Percentiles rank a stretch among this genome's conserved stretches.
Conservation (phyloP, 352 stramenopile species). For the Phytophthora crassamura region DNA sequence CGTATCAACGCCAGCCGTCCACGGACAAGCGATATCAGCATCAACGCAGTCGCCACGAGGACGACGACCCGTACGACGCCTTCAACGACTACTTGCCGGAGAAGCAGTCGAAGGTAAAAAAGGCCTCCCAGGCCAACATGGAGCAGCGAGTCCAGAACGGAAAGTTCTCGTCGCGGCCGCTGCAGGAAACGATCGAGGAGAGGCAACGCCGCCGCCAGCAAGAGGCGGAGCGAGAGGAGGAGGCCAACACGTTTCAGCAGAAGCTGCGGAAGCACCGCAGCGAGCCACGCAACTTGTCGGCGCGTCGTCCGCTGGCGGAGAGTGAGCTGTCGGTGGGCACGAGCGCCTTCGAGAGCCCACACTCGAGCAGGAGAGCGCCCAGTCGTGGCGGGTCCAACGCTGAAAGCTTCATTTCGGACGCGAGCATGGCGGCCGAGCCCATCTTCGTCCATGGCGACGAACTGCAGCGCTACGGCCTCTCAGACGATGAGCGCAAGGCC, state of each 20-base stretch:
- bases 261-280: constrained; percentile 40
- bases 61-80: constrained; percentile 63
- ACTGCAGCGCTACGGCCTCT: constrained; percentile 35
- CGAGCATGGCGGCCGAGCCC: constrained; percentile 42
- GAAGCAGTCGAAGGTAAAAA: constrained; percentile 55
- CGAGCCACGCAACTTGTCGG: constrained; percentile 36
- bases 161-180: constrained; percentile 51
- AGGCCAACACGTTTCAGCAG: constrained; percentile 25
- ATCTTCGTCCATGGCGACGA: constrained; percentile 45
- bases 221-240: constrained; percentile 15
- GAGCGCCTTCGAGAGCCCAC: constrained; percentile 31
- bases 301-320: constrained; percentile 25
- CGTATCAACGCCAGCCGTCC: constrained; percentile 13
- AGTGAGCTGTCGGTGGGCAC: constrained; percentile 33
- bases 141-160: constrained; percentile 36
- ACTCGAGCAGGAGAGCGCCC: constrained; percentile 20
- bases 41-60: constrained; percentile 17
- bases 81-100: constrained; percentile 81
- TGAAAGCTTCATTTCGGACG: constrained; percentile 58
- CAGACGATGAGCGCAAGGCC: constrained; percentile 53
- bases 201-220: constrained; percentile 18
- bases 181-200: constrained; percentile 32
- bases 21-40: constrained; percentile 13
- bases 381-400: constrained; percentile 27
- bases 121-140: constrained; percentile 43